These are phyloP conservation scores for Lumnitzera littorea DNA, from an alignment of 345 rosid genomes.

Conservation along the genomic window DNA sequence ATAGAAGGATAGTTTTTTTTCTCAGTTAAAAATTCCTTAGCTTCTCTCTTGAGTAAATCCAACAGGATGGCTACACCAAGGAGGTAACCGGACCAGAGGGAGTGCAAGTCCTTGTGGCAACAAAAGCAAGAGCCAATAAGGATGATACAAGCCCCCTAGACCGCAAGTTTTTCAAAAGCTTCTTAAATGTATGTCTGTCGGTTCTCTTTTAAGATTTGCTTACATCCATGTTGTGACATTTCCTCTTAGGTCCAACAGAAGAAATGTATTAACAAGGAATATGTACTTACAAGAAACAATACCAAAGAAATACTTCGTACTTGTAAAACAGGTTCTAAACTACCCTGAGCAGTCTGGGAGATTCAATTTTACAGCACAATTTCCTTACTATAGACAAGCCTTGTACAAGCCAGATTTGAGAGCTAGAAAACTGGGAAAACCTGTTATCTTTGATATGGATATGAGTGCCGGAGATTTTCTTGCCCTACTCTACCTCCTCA, in stretches of 20 bases:
- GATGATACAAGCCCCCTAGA: conserved; percentile 41
- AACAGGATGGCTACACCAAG: conserved; percentile 78
- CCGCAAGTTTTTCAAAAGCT: conserved; percentile 61
- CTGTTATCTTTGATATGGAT: conserved; percentile 85
- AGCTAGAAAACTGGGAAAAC: conserved; percentile 49
- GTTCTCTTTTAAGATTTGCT: background rate
- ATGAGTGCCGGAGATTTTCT: conserved; percentile 95
- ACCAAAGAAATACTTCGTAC: background rate
- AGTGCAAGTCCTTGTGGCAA: conserved; percentile 75
- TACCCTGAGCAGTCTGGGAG: conserved; percentile 49
- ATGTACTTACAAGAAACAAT: no score
- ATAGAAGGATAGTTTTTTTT: no score
- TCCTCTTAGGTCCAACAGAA: no score
- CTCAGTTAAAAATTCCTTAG: no score
- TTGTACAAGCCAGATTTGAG: conserved; percentile 47
- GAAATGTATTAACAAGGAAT: no score
- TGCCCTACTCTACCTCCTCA: conserved; percentile 73
- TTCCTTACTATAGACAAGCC: conserved; percentile 64
- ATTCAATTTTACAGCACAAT: conserved; percentile 64
- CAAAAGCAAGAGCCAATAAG: conserved; percentile 50
- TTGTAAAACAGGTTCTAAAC: conserved; percentile 50
- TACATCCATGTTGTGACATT: background rate
- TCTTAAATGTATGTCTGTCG: conserved; percentile 61
- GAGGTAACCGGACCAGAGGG: conserved; percentile 51
- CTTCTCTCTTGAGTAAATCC: background rate